A percentile compares a stretch with the other conserved stretches of the same genome.
Evolutionary conservation across 2,329 filamentous ascomycete species (phyloP).

Genomic region (Coniella vitis): DNA sequence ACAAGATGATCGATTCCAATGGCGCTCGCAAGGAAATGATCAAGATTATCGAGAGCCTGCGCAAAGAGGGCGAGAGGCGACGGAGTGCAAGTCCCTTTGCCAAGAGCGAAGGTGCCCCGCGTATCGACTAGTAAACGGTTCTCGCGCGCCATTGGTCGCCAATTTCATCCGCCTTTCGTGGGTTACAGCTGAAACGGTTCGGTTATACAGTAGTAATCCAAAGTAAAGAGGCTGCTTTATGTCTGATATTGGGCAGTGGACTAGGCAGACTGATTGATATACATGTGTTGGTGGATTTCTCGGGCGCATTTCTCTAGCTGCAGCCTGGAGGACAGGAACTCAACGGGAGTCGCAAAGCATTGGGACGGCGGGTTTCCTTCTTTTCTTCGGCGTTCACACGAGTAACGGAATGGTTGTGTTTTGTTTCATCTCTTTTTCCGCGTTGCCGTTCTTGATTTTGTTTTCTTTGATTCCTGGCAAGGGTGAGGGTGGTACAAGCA

Average conservation of each 20-base stretch:
- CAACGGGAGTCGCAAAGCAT: neutral
- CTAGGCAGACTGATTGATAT: too few relatives aligned
- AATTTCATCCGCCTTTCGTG: neutral
- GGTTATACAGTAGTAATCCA: too few relatives aligned
- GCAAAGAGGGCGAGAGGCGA: slow-evolving; percentile 80
- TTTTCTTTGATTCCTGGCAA: too few relatives aligned
- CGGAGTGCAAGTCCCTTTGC: slow-evolving; percentile 34
- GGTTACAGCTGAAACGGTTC: too few relatives aligned
- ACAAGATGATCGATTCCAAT: slow-evolving; percentile 73
- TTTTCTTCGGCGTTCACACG: neutral
- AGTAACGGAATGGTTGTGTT: neutral
- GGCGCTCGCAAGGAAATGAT: slow-evolving; percentile 86
- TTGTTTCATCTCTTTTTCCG: too few relatives aligned
- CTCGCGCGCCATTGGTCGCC: neutral
- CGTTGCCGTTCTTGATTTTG: neutral
- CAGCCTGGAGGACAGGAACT: too few relatives aligned
- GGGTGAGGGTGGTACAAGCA: neutral
- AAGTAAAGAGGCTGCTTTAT: too few relatives aligned
- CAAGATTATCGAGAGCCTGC: slow-evolving; percentile 76
- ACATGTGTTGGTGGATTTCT: too few relatives aligned
- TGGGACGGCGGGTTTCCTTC: slow-evolving; percentile 1
- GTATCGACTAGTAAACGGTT: slow-evolving; percentile 32
- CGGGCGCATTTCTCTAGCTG: too few relatives aligned
- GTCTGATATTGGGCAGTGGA: too few relatives aligned
- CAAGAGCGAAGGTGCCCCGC: slow-evolving; percentile 31